Evolutionary conservation across 352 stramenopile species (phyloP).

Genomic region (Globisporangium camurandrum): DNA sequence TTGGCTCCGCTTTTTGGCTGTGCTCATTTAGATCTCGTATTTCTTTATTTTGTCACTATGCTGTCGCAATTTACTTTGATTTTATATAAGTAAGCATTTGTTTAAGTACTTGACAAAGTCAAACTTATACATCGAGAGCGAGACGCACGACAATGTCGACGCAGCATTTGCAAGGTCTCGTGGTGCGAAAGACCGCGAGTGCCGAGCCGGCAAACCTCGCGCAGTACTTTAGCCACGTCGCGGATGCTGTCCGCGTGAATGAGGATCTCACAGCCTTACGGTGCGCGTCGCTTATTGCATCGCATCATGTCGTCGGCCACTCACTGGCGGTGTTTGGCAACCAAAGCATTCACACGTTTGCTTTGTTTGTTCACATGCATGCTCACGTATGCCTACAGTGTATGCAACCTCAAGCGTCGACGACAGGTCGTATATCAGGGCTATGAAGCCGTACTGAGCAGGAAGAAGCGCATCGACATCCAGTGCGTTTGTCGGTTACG

Average conservation of each 20-base stretch:
- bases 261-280: constrained; percentile 41
- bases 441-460: constrained; percentile 70
- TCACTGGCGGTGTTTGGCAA: constrained; percentile 1
- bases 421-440: constrained; percentile 49
- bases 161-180: constrained; percentile 60
- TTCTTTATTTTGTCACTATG: neutral
- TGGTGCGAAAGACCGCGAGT: constrained; percentile 37
- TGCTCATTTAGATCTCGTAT: neutral
- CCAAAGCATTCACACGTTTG: constrained; percentile 2
- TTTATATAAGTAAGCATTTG: neutral
- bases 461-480: constrained; percentile 49
- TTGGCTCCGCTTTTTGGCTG: constrained; percentile 1
- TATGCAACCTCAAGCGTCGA: constrained; percentile 62
- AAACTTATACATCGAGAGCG: neutral
- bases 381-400: constrained; percentile 15
- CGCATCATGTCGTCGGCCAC: neutral
- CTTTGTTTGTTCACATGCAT: neutral
- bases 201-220: constrained; percentile 48
- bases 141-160: constrained; percentile 12
- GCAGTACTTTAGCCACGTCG: constrained; percentile 71
- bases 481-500: neutral
- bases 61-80: too few species aligned
- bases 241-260: constrained; percentile 45
- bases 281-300: constrained; percentile 26
- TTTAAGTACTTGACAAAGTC: neutral